Percentiles rank a stretch among this genome's conserved stretches.
phyloP scores from a whole-genome alignment of 202 grass and related monocot genomes.

The Alloteropsis angusta region DNA sequence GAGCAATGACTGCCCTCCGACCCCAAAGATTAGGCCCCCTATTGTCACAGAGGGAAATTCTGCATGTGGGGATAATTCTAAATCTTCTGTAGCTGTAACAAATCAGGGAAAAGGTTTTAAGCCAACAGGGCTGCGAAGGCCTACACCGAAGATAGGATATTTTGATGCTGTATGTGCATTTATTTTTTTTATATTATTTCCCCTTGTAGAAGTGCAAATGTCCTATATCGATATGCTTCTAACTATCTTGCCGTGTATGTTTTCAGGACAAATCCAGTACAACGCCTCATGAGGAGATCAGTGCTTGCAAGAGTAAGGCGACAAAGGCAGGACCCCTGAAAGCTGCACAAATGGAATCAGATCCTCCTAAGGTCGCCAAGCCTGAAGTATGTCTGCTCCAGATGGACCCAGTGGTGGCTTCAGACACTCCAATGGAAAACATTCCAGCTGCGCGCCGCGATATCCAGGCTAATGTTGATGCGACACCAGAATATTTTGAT shows the following conservation, averaged over 20 bases:
- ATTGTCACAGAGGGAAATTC: background rate
- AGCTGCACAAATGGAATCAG: background rate
- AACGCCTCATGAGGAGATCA: background rate
- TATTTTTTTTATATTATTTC: background rate
- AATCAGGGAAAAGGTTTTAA: conserved; percentile 41
- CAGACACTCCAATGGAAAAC: no score
- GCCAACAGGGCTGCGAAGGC: conserved; percentile 52
- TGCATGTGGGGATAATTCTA: conserved; percentile 10
- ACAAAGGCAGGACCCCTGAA: background rate
- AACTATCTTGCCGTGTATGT: background rate
- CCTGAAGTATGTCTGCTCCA: background rate
- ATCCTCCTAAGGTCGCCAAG: background rate
- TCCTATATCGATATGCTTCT: background rate
- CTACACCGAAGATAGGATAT: conserved; percentile 56
- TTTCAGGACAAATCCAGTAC: conserved; percentile 28
- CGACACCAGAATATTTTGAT: conserved; percentile 27
- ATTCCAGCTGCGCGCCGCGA: no score
- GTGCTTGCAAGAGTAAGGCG: background rate
- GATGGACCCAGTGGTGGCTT: background rate
- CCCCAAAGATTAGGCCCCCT: conserved; percentile 13
- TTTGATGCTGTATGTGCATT: conserved; percentile 66
- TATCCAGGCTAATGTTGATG: no score
- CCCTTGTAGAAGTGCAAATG: background rate
- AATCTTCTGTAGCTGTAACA: conserved; percentile 10
- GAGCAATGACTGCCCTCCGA: conserved; percentile 12